Conservation (phyloP, 768 basidiomycete genomes). For the Lentinula detonsa region DNA sequence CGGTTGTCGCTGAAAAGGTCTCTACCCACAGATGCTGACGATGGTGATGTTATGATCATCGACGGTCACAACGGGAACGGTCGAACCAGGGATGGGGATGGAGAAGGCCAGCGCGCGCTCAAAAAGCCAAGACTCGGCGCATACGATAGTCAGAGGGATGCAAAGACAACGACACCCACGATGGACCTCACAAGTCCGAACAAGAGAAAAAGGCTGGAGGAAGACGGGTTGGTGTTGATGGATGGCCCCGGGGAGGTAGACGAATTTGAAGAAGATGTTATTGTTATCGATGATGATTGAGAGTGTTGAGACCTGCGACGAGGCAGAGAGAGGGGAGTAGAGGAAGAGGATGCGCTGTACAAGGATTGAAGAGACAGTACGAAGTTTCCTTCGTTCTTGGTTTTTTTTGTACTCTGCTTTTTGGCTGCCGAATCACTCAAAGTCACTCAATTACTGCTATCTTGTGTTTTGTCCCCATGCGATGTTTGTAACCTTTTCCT, state of each 20-base stretch:
- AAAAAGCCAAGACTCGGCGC: conserved; percentile 10
- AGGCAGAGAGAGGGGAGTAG: too few species aligned
- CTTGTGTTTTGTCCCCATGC: too few species aligned
- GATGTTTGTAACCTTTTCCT: too few species aligned
- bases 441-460: too few species aligned
- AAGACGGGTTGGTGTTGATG: conserved; percentile 69
- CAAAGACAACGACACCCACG: conserved; percentile 7
- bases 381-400: too few species aligned
- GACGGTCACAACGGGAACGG: conserved; percentile 26
- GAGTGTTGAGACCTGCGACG: too few species aligned
- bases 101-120: conserved; percentile 34
- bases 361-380: too few species aligned
- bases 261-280: conserved; percentile 47
- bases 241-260: conserved; percentile 44
- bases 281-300: conserved; percentile 37
- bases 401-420: too few species aligned
- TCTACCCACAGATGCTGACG: conserved; percentile 39
- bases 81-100: conserved; percentile 21
- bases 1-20: conserved; percentile 46
- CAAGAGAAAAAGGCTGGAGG: conserved; percentile 61
- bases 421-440: too few species aligned
- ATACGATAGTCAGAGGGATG: neutral
- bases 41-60: conserved; percentile 40
- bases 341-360: too few species aligned
- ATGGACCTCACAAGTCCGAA: conserved; percentile 41